These are phyloP conservation scores for Dryadomyces quercivorus DNA, from an alignment of 2,329 filamentous ascomycete species.

Conservation along the genomic window DNA sequence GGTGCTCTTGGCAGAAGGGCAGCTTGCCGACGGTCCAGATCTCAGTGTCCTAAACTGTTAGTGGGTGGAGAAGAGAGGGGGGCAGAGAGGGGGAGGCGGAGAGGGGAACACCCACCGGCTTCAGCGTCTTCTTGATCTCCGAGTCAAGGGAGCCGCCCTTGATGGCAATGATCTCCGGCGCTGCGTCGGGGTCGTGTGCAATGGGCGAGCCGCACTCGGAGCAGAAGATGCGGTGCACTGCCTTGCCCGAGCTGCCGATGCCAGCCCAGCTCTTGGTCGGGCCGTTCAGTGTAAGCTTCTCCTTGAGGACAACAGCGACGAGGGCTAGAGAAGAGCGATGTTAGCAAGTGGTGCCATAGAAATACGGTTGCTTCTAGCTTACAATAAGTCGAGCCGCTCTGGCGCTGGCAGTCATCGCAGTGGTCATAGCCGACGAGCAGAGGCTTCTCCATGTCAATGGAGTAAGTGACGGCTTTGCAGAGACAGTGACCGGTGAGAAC, in stretches of 20 bases:
- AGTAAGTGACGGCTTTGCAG: conserved; percentile 61
- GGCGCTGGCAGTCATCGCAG: conserved; percentile 62
- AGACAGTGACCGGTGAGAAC: conserved; percentile 58
- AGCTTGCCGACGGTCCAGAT: conserved; percentile 60
- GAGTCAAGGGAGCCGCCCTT: conserved; percentile 53
- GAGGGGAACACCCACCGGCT: conserved; percentile 33
- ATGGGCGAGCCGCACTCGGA: conserved; percentile 57
- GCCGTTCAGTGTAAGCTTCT: conserved; percentile 49
- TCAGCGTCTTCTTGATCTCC: conserved; percentile 55
- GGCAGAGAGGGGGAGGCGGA: conserved; percentile 4
- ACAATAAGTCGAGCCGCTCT: conserved; percentile 59
- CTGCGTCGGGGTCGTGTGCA: conserved; percentile 58
- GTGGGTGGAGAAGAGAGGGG: not conserved
- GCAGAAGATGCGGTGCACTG: conserved; percentile 59
- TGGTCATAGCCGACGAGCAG: conserved; percentile 54
- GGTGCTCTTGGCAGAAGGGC: conserved; percentile 55
- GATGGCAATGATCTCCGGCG: conserved; percentile 56
- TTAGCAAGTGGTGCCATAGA: not conserved
- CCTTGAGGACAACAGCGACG: conserved; percentile 53
- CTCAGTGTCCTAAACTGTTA: conserved; percentile 40
- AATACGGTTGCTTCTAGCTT: conserved; percentile 13
- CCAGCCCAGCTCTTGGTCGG: conserved; percentile 53
- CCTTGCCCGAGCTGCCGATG: conserved; percentile 46
- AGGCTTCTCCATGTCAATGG: conserved; percentile 37
- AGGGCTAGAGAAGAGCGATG: conserved; percentile 32